A percentile compares a stretch with the other conserved stretches of the same genome.
Evolutionary conservation across 78 protist species (phyloP).

Genomic region (Planoprotostelium fungivorum): DNA sequence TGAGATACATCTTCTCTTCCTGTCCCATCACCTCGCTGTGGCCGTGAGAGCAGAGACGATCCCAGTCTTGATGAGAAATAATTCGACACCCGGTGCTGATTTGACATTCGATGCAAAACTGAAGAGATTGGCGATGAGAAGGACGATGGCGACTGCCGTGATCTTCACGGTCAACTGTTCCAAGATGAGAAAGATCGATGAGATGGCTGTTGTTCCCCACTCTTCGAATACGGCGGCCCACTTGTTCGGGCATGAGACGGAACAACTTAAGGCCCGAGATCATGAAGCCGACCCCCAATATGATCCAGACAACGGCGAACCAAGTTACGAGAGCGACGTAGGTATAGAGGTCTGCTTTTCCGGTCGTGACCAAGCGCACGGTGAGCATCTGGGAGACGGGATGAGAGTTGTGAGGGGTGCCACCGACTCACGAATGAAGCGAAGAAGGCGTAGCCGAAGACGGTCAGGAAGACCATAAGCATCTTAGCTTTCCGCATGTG

Average conservation of each 20-base stretch:
- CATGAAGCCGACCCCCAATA: background rate
- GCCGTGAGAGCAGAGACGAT: background rate
- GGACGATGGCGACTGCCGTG: background rate
- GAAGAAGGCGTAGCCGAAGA: background rate
- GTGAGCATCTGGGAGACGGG: background rate
- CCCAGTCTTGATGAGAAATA: background rate
- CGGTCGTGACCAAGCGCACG: background rate
- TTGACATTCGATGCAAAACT: background rate
- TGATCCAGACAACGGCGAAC: background rate
- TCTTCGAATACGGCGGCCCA: background rate
- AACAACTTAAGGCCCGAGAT: background rate
- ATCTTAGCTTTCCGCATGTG: background rate
- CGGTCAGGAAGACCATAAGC: background rate
- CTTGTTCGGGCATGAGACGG: background rate
- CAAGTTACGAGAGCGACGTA: background rate
- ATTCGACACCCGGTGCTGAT: background rate
- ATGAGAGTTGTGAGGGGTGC: background rate
- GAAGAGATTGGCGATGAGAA: background rate
- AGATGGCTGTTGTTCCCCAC: background rate
- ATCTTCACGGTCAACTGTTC: background rate
- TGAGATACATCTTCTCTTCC: background rate
- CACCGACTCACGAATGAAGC: background rate
- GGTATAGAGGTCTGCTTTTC: background rate
- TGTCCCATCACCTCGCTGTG: background rate
- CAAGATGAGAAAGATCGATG: background rate